Evolutionary conservation across 352 stramenopile species (phyloP), one percentile per base, ranked within the genome.

Genomic region (Pythium biforme): DNA sequence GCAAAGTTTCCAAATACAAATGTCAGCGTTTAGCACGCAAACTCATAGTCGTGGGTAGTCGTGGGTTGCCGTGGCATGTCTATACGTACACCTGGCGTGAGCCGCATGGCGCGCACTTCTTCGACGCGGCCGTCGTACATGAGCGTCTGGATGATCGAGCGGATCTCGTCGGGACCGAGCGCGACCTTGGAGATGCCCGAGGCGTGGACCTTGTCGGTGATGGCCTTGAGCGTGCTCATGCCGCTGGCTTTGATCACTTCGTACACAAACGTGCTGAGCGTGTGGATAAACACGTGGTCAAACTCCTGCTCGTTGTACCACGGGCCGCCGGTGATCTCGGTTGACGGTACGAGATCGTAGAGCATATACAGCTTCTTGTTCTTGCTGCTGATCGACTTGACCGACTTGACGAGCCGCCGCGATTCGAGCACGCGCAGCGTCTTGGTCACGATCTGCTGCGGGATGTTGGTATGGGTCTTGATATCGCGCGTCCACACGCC

Each of bases 221-320:
- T 93, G 14, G 84, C 80, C 61, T 93, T 89, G 67, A 95, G 64
- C 59, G 87, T 95, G 64, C 83, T 92, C 79, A 90, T 92, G 41
- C 87, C 87, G 64, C 62, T 89, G 20, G 81, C 82, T 53, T 92
- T 90, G 73, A 97, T 92, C 51, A 96, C 81, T 79, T 93, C 79
- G 66, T 91, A 92, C 66, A 99, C 87, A 71, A 98, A 98, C 22
- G 91, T 97, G 59, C 92, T 93, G 40, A 99, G 76, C 58, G 96
- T 97, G 52, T 97, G 83, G 73, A 99, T 98, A 80, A 99, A 99
- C 69, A 98, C 97, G 73, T 99, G 94, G 79, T 99, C 97, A 72
- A 99, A 99, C 75, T 99, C 92, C 66, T 97, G 89, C 61, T 99
- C 97, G 64, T 97, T 98, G 83, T 99, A 99, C 98, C 98, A 99